Conservation (phyloP, 2,329 filamentous ascomycete genomes). For the Chrysoporthe deuterocubensis region DNA sequence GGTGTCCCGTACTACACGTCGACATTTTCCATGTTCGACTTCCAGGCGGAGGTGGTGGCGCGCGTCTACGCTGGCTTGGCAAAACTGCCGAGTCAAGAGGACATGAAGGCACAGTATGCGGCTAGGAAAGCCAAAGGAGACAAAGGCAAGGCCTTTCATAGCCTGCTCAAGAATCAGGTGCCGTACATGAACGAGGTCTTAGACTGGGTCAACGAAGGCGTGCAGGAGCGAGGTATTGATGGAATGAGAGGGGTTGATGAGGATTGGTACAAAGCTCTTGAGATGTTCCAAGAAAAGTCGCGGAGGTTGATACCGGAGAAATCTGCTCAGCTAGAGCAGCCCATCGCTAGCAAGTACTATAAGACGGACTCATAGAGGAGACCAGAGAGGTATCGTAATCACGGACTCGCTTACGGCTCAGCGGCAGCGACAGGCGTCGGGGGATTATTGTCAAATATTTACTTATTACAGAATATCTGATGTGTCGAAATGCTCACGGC, state of each 20-base stretch:
- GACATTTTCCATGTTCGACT: constrained; percentile 72
- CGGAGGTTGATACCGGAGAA: constrained; percentile 13
- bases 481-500: neutral
- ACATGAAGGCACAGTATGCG: constrained; percentile 43
- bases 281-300: constrained; percentile 31
- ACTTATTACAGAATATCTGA: neutral
- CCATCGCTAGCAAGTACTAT: constrained; percentile 27
- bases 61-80: constrained; percentile 58
- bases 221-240: constrained; percentile 33
- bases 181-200: constrained; percentile 40
- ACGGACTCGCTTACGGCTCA: neutral
- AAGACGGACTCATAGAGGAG: constrained; percentile 13
- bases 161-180: constrained; percentile 34
- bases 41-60: constrained; percentile 66
- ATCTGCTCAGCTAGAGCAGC: constrained; percentile 25
- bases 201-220: constrained; percentile 28
- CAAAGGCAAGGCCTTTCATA: constrained; percentile 44
- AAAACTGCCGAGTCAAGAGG: constrained; percentile 47
- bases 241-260: constrained; percentile 39
- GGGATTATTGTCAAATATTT: neutral
- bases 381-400: too few relatives aligned
- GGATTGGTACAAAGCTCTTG: constrained; percentile 36
- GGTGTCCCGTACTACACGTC: constrained; percentile 69
- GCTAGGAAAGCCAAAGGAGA: constrained; percentile 37
- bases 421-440: neutral